phyloP scores from a whole-genome alignment of 768 basidiomycete genomes.

The Hypholoma sublateritium region DNA sequence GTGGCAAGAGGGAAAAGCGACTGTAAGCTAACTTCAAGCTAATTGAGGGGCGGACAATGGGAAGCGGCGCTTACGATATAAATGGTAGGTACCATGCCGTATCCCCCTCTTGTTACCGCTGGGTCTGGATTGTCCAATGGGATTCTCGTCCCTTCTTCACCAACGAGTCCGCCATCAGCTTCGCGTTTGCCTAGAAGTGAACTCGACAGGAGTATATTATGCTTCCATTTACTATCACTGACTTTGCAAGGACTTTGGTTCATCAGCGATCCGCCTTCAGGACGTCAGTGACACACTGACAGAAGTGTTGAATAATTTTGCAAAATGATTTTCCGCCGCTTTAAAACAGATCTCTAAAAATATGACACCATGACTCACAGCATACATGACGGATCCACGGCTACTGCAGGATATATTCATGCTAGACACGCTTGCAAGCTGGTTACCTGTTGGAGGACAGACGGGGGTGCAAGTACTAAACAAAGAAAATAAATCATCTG shows the following conservation, averaged over 20 bases:
- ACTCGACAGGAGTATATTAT: not conserved
- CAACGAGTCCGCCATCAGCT: not conserved
- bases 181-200: not conserved
- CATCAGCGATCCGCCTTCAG: not conserved
- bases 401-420: too few relatives aligned
- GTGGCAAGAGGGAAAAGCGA: not conserved
- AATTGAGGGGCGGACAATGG: not conserved
- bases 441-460: too few relatives aligned
- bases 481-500: too few relatives aligned
- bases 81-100: not conserved
- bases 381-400: too few relatives aligned
- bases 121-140: not conserved
- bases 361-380: too few relatives aligned
- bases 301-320: too few relatives aligned
- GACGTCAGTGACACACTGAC: too few relatives aligned
- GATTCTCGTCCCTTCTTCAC: not conserved
- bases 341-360: too few relatives aligned
- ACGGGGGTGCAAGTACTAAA: too few relatives aligned
- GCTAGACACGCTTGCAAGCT: too few relatives aligned
- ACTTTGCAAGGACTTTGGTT: not conserved
- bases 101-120: not conserved
- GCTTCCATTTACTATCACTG: not conserved
- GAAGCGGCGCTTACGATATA: not conserved
- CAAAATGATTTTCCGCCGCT: too few relatives aligned
- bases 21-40: not conserved